phyloP scores from a whole-genome alignment of 2,329 filamentous ascomycete genomes.

The Neonectria punicea region DNA sequence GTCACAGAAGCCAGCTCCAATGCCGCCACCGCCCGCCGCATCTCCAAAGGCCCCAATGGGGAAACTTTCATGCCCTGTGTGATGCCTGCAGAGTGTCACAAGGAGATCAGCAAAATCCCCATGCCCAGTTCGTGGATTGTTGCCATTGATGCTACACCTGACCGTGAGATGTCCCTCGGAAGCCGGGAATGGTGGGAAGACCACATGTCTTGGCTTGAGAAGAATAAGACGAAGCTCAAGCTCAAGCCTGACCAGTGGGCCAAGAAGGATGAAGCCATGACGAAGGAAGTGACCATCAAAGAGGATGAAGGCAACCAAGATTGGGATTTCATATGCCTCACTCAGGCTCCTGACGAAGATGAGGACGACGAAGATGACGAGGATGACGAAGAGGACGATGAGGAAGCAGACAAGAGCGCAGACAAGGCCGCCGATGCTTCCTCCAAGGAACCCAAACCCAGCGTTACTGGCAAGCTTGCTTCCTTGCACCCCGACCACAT shows the following conservation, averaged over 20 bases:
- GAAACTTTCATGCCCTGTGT: neutral
- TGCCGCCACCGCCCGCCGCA: neutral
- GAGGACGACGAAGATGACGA: neutral
- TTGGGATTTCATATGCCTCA: constrained; percentile 38
- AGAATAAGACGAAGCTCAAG: constrained; percentile 31
- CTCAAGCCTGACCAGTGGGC: constrained; percentile 33
- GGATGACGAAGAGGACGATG: neutral
- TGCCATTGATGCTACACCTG: constrained; percentile 32
- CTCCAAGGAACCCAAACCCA: constrained; percentile 2
- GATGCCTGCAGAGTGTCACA: neutral
- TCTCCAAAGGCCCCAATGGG: constrained; percentile 3
- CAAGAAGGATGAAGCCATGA: constrained; percentile 32
- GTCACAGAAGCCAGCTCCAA: neutral
- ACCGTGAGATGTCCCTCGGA: constrained; percentile 26
- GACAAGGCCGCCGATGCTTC: constrained; percentile 1
- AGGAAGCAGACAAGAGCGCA: neutral
- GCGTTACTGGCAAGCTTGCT: constrained; percentile 27
- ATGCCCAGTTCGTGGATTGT: constrained; percentile 2
- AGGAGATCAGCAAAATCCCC: neutral
- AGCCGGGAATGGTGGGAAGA: constrained; percentile 37
- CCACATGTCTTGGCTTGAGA: constrained; percentile 31
- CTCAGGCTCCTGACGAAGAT: neutral
- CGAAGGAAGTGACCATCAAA: constrained; percentile 14
- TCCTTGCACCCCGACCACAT: constrained; percentile 32
- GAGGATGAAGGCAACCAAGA: constrained; percentile 31